These are phyloP conservation scores for Tricholomella constricta DNA, from an alignment of 768 basidiomycete genomes.

Conservation along the genomic window DNA sequence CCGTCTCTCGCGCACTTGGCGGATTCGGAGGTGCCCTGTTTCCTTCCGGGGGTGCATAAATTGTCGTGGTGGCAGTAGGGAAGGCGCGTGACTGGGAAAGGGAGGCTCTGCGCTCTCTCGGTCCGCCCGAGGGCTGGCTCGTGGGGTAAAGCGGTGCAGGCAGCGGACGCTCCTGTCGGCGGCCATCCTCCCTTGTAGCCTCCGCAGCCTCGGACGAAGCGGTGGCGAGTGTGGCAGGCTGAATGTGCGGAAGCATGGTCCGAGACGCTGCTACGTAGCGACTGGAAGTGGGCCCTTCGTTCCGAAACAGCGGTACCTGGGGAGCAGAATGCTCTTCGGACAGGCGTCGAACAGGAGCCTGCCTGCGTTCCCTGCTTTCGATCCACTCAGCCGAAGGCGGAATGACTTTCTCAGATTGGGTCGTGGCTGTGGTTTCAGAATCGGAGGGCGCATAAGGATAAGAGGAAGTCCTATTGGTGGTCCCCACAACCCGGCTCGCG, in stretches of 20 bases:
- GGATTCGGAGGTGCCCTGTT: slow-evolving; percentile 2
- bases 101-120: slow-evolving; percentile 15
- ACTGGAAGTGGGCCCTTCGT: slow-evolving; percentile 11
- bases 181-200: slow-evolving; percentile 3
- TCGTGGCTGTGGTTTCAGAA: slow-evolving; percentile 7
- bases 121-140: neutral
- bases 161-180: slow-evolving; percentile 5
- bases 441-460: slow-evolving; percentile 1
- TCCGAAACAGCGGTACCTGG: slow-evolving; percentile 15
- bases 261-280: slow-evolving; percentile 23
- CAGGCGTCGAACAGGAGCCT: slow-evolving; percentile 2
- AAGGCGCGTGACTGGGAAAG: slow-evolving; percentile 9
- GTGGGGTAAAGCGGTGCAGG: slow-evolving; percentile 6
- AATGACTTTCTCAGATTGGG: slow-evolving; percentile 9
- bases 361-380: neutral
- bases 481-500: neutral
- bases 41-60: slow-evolving; percentile 4
- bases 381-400: slow-evolving; percentile 7
- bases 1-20: neutral
- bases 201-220: slow-evolving; percentile 1
- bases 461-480: neutral
- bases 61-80: neutral
- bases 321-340: slow-evolving; percentile 6
- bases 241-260: slow-evolving; percentile 14
- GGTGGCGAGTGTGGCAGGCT: neutral